Evolutionary conservation across 2,329 filamentous ascomycete species (phyloP).

Genomic region (Aspergillus sojae): DNA sequence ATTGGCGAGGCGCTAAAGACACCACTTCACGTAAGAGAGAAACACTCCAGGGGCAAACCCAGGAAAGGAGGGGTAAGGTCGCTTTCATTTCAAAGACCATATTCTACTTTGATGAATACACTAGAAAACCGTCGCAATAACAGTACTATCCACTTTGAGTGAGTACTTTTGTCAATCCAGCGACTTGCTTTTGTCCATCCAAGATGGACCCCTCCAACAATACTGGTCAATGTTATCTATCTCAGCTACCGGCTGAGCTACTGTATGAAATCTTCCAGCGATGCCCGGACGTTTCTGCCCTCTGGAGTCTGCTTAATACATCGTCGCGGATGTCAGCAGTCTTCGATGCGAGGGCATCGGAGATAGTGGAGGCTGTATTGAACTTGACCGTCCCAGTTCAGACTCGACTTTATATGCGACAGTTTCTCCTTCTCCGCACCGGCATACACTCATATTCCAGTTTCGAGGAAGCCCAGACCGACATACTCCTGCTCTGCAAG

Average conservation of each 20-base stretch:
- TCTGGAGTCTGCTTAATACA: constrained; percentile 1
- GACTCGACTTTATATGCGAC: not conserved
- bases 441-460: not conserved
- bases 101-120: too few relatives aligned
- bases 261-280: not conserved
- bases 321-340: not conserved
- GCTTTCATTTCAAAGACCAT: too few relatives aligned
- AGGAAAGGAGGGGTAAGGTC: too few relatives aligned
- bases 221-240: not conserved
- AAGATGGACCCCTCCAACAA: not conserved
- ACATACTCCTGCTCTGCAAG: not conserved
- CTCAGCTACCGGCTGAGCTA: not conserved
- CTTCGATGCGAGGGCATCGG: not conserved
- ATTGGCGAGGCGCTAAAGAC: too few relatives aligned
- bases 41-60: too few relatives aligned
- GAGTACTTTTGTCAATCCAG: not conserved
- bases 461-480: not conserved
- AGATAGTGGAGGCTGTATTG: not conserved
- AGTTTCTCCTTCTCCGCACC: not conserved
- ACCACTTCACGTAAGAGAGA: too few relatives aligned
- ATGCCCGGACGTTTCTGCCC: not conserved
- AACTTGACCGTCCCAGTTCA: not conserved
- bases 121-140: too few relatives aligned
- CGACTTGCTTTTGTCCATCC: not conserved
- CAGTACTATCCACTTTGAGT: too few relatives aligned